These are phyloP conservation scores for Penicillium longicatenatum DNA, from an alignment of 495 filamentous ascomycete species.

Conservation along the genomic window DNA sequence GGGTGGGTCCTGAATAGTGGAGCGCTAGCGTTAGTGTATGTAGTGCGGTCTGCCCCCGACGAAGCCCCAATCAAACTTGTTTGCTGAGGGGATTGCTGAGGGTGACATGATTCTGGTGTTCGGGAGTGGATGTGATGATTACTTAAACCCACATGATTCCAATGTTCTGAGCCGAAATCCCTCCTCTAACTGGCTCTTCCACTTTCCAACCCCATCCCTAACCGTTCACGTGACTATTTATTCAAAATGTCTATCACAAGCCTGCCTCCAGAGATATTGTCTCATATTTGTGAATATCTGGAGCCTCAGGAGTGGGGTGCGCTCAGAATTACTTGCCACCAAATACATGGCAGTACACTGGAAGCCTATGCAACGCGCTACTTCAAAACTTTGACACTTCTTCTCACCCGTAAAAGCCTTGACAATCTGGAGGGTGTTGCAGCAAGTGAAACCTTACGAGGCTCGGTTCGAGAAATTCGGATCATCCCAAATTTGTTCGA, in stretches of 20 bases:
- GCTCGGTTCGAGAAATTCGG: constrained; percentile 8
- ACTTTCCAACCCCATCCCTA: too few relatives aligned
- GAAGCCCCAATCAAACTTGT: too few relatives aligned
- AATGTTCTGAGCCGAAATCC: too few relatives aligned
- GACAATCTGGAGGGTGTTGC: constrained; percentile 5
- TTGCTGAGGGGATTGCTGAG: too few relatives aligned
- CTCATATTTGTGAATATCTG: constrained; percentile 7
- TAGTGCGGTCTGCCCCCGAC: too few relatives aligned
- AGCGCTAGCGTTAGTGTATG: too few relatives aligned
- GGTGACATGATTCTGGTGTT: too few relatives aligned
- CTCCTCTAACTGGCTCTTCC: too few relatives aligned
- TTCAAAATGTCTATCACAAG: constrained; percentile 9
- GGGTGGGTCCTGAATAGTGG: too few relatives aligned
- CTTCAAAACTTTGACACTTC: constrained; percentile 5
- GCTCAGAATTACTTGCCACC: constrained; percentile 8
- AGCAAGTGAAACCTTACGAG: constrained; percentile 2
- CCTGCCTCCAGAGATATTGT: constrained; percentile 8
- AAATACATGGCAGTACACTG: constrained; percentile 6
- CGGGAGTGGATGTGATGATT: too few relatives aligned
- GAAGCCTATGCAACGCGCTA: constrained; percentile 11
- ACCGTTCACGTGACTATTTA: background rate
- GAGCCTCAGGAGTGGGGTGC: constrained; percentile 11
- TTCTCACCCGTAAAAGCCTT: constrained; percentile 10
- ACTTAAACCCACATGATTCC: too few relatives aligned
- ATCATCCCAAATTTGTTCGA: constrained; percentile 8